Conservation (phyloP, 1,284 basidiomycete genomes). For the Wolfiporia cocos region DNA sequence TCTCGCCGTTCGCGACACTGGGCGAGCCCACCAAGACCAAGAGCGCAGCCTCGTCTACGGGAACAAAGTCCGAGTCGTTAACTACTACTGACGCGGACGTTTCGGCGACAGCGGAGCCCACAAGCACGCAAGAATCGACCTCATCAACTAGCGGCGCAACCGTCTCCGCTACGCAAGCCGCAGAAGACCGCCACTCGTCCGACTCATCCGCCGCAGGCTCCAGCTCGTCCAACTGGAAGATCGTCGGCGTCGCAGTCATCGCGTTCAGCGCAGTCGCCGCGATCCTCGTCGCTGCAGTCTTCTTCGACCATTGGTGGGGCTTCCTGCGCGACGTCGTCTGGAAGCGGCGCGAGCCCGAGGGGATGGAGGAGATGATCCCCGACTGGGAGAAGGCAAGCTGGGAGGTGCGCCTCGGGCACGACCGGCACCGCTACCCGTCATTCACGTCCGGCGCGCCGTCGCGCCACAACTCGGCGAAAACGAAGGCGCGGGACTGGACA, state of each 20-base stretch:
- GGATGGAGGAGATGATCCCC: conserved; percentile 49
- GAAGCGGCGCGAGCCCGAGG: conserved; percentile 25
- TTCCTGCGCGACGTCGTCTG: conserved; percentile 45
- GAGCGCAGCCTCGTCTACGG: conserved; percentile 2
- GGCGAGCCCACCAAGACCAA: conserved; percentile 3
- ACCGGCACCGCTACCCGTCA: conserved; percentile 28
- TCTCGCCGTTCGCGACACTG: not conserved
- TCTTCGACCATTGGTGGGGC: conserved; percentile 61
- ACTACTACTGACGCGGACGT: not conserved
- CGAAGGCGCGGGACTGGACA: conserved; percentile 6
- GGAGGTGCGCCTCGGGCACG: conserved; percentile 43
- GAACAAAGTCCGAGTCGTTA: not conserved
- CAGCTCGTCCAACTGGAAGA: conserved; percentile 46
- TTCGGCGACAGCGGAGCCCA: not conserved
- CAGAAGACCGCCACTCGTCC: no score
- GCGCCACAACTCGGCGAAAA: conserved; percentile 2
- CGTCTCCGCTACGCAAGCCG: not conserved
- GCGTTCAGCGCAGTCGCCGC: conserved; percentile 48
- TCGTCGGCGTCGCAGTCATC: conserved; percentile 58
- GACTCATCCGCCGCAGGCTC: conserved; percentile 5
- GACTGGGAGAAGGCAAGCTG: conserved; percentile 59
- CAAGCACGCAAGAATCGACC: no score
- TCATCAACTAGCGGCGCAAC: no score
- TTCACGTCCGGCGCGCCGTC: conserved; percentile 13
- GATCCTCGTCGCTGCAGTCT: conserved; percentile 47